Conservation (phyloP, 495 filamentous ascomycete genomes). For the Xylaria intraflava region DNA sequence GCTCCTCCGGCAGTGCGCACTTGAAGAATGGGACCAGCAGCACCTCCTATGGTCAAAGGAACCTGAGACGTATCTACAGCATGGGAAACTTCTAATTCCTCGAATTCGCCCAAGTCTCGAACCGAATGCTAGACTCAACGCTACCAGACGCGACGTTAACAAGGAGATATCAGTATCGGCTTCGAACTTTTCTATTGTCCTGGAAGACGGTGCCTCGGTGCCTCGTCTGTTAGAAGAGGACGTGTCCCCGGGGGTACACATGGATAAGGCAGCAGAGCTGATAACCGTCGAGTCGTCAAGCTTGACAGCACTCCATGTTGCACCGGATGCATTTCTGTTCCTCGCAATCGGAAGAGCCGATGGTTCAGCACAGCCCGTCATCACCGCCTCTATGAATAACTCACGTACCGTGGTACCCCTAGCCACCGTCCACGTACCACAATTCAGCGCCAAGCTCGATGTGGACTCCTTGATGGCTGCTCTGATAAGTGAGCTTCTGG, state of each 20-base stretch:
- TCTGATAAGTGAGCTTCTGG: no score
- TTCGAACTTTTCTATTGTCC: background rate
- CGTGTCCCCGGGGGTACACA: background rate
- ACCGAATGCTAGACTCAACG: constrained; percentile 2
- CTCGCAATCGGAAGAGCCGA: background rate
- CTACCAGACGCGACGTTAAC: background rate
- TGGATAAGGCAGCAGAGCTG: background rate
- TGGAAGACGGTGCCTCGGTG: background rate
- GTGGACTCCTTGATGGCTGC: no score
- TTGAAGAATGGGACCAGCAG: constrained; percentile 9
- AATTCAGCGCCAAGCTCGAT: no score
- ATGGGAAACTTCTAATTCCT: constrained; percentile 3
- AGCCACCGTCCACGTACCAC: no score
- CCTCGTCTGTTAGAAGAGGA: background rate
- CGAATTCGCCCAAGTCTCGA: background rate
- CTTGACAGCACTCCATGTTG: background rate
- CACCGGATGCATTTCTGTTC: background rate
- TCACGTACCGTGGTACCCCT: background rate
- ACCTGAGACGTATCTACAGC: constrained; percentile 24
- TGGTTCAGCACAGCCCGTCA: background rate
- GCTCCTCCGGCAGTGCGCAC: constrained; percentile 4
- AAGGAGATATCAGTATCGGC: background rate
- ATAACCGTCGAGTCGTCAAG: background rate
- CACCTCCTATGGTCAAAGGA: constrained; percentile 26
- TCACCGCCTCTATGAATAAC: background rate